phyloP scores from a whole-genome alignment of 371 early-diverging fungal genomes.

The Capniomyces stellatus region DNA sequence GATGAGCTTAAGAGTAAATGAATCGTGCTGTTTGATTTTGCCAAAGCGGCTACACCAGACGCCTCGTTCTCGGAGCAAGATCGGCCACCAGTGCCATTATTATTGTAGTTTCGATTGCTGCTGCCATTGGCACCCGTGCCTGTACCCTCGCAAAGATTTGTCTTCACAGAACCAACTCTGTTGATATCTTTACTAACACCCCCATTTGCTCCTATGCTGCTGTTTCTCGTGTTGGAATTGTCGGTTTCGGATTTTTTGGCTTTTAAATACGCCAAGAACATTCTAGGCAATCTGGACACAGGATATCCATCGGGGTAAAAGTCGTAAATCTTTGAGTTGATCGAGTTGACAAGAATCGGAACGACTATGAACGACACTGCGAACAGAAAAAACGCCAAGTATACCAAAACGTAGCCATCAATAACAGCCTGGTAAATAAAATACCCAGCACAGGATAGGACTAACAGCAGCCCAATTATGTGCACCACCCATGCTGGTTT shows the following conservation, averaged over 20 bases:
- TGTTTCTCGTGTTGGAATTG: too few relatives aligned
- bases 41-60: too few relatives aligned
- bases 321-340: constrained; percentile 11
- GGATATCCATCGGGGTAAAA: constrained; percentile 14
- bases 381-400: constrained; percentile 17
- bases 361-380: constrained; percentile 17
- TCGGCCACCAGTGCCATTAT: too few relatives aligned
- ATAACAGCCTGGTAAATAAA: constrained; percentile 17
- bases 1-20: too few relatives aligned
- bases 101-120: not conserved
- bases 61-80: too few relatives aligned
- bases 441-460: constrained; percentile 14
- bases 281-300: not conserved
- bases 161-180: too few relatives aligned
- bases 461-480: constrained; percentile 30
- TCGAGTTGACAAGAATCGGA: constrained; percentile 3
- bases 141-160: too few relatives aligned
- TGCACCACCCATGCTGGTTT: constrained; percentile 45
- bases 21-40: too few relatives aligned
- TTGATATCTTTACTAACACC: too few relatives aligned
- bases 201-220: too few relatives aligned
- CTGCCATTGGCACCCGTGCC: not conserved
- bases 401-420: constrained; percentile 17
- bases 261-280: not conserved
- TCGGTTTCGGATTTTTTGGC: too few relatives aligned